Base-by-base conservation (phyloP, 1,284 basidiomycete species). In the Puccinia horiana region DNA sequence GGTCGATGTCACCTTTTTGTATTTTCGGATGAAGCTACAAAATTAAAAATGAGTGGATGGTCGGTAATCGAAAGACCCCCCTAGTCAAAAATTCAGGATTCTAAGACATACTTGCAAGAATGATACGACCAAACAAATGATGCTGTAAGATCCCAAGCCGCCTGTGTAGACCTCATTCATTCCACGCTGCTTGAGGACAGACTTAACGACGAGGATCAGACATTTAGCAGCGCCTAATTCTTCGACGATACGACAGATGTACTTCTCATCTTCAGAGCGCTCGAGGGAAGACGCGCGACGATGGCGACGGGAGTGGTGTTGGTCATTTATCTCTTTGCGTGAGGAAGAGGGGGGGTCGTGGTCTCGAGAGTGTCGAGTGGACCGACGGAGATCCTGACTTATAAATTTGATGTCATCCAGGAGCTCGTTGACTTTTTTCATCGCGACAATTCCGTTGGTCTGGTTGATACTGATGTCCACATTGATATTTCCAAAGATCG, bases 111-210 rank as follows among this genome's bases (percentile, higher is more conserved):
- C 91, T 89, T 98, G 96, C 70, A 99, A 88, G 87, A 98, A 98
- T 86, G 92, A 94, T 84, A 98, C 91, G 18, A 93, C 94, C 83
- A 98, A 88, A 86, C 94, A 96, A 80, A 98, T 95, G 84, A 98
- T 94, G 83, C 93, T 92, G 87, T 98, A 99, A 86, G 93, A 95
- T 12, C 96, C 96, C 23, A 99, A 88, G 0, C 97, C 96, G 14
- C 97, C 96, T 0, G 93, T 94, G 87, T 92, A 98, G 18, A 98
- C 96, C 87, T 99, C 96, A 87, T 98, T 98, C 94, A 98, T 94
- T 37, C 91, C 92, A 54, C 96, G 89, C 86, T 98, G 94, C 84
- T 90, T 91, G 81, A 99, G 89, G 87, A 98, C 96, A 5, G 92
- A 91, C 88, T 99, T 99, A 85, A 93, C 91, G 83, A 96, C 91